Evolutionary conservation across 1,139 yeast genomes (phyloP).

Genomic region (Groenewaldozyma auringiensis): DNA sequence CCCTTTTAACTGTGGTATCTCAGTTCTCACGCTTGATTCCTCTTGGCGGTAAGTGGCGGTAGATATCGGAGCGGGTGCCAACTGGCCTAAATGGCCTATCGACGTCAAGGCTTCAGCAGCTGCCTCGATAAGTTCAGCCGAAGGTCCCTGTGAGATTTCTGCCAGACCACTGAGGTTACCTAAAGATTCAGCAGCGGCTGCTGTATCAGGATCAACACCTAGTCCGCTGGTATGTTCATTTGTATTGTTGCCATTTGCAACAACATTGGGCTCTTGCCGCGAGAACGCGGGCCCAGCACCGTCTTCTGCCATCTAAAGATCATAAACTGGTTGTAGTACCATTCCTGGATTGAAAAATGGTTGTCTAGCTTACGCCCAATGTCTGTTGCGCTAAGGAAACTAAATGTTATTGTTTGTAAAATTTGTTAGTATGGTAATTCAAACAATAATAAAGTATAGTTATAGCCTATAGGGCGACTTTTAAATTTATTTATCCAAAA

Average conservation of each 20-base stretch:
- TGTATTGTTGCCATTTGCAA: not conserved
- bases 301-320: not conserved
- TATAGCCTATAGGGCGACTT: no score
- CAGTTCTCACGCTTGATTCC: no score
- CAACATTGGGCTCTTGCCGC: not conserved
- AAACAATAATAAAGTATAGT: no score
- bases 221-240: not conserved
- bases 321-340: not conserved
- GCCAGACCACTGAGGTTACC: not conserved
- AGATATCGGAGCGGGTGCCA: not conserved
- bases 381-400: no score
- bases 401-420: no score
- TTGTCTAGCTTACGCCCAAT: no score
- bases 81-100: not conserved
- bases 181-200: not conserved
- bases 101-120: conserved; percentile 2
- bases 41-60: no score
- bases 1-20: not conserved
- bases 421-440: no score
- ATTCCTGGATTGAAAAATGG: no score
- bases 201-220: not conserved
- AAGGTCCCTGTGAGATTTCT: not conserved
- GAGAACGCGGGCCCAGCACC: not conserved
- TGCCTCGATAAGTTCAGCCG: not conserved
- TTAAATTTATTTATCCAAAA: no score